Base-by-base conservation (phyloP, 441 rosid species). In the Syzygium syzygioides region DNA sequence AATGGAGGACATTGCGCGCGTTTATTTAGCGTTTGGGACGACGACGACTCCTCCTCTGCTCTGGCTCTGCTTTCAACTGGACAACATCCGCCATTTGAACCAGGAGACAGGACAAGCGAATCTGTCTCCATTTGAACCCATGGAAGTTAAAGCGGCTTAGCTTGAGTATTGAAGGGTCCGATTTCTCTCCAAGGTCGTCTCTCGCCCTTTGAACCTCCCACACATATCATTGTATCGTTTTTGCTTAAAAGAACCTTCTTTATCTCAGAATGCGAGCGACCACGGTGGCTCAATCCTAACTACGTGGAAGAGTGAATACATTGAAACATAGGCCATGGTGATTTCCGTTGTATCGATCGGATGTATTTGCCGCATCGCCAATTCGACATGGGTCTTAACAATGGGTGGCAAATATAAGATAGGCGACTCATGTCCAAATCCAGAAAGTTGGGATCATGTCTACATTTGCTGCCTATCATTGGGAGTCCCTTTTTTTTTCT, bases 241-340 rank as follows among this genome's bases (percentile, higher is more conserved):
- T 17, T 30, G 76, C 41, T 66, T 32, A 10, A 0, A 17, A 30
- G 41, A 4, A 32, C 30, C 41, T 66, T 17, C 18, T 54, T 14
- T 54, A 4, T 54, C 55, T 59, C 6, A 14, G 4, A 25, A 2
- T 45, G 48, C 48, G 9, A 45, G n/a, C n/a, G 14, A 59, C 26
- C 26, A n/a, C 1, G 3, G 64, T 11, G n/a, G 64, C 62, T 25
- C 14, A 11, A 28, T 59, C 64, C 83, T 41, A 12, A 41, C n/a
- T 0, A 41, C 52, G 52, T 41, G 14, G 10, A 14, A 45, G 3
- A 41, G n/a, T 41, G n/a, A 76, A 41, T 1, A 23, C 6, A 76
- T 41, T 4, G 52, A 41, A 23, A 5, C 83, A 12, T 28, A 0
- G 0, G 0, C 14, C 52, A 13, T 12, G n/a, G 5, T 23, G n/a